Evolutionary conservation across 768 basidiomycete genomes (phyloP), one percentile per base, ranked within the genome.

Genomic region (Fomitopsis serialis): DNA sequence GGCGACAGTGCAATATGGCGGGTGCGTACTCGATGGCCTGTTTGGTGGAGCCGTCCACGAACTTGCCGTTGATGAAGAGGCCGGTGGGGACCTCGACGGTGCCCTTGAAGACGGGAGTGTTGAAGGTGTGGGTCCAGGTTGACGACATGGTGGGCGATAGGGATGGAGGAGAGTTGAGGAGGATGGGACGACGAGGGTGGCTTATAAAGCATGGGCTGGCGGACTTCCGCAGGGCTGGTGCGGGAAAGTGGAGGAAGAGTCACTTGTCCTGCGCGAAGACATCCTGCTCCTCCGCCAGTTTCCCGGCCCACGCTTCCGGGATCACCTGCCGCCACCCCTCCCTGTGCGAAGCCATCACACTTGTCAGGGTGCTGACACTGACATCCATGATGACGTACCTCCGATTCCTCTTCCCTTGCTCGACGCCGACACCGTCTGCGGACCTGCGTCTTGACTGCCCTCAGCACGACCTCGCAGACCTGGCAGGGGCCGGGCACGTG

Each of bases 1-100:
- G 35, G 48, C 29, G 34, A 42, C 21, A 35, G 42, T 51, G 36
- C 10, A 45, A 50, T 22, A 21, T 32, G 40, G 15, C 27, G 21
- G 36, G n/a, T 24, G 66, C 85, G 64, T 61, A 89, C 87, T 88
- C 84, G 63, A 91, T 84, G n/a, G 77, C 79, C n/a, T 72, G 77
- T 1, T 71, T 67, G 6, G 78, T 71, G 19, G 74, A 72, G 19
- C 83, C 81, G 34, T 82, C 80, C 13, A 79, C 70, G 61, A 79
- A 92, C 66, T 88, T 64, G 58, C 83, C 83, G 61, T 80, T 74
- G 64, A 92, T 88, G 73, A 83, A 91, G 52, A 90, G 61, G 27
- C 88, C 86, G 2, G 87, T 86, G 60, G 73, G 71, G 56, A 88
- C 70, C 6, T 72, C 72, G 19, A 75, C 72, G 45, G 72, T 71